A percentile compares a stretch with the other conserved stretches of the same genome.
These are phyloP conservation scores for Penicillium sp. DNA, from an alignment of 2,329 filamentous ascomycete species.

Conservation along the genomic window DNA sequence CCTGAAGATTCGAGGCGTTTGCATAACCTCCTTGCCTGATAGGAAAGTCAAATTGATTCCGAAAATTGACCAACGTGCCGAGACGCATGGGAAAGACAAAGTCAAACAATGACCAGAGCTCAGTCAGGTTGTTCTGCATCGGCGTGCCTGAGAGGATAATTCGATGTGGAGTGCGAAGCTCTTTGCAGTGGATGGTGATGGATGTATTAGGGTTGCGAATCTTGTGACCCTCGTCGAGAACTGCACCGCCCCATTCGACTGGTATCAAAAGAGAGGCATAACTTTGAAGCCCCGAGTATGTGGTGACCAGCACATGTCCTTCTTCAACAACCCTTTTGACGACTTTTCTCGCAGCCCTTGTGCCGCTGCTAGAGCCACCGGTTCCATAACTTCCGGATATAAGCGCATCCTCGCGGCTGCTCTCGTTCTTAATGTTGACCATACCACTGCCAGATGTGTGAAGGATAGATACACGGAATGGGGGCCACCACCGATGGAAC, in stretches of 20 bases:
- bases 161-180: conserved; percentile 85
- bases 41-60: conserved; percentile 89
- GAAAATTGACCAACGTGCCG: conserved; percentile 88
- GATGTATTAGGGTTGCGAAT: conserved; percentile 96
- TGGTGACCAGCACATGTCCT: conserved; percentile 93
- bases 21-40: conserved; percentile 94
- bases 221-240: conserved; percentile 96
- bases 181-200: conserved; percentile 94
- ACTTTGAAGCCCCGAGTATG: conserved; percentile 92
- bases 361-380: conserved; percentile 54
- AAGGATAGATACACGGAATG: conserved; percentile 91
- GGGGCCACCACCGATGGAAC: conserved; percentile 99
- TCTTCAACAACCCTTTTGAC: conserved; percentile 80
- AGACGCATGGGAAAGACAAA: conserved; percentile 97
- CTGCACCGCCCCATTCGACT: conserved; percentile 88
- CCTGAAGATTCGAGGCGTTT: conserved; percentile 90
- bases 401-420: conserved; percentile 66
- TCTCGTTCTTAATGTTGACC: conserved; percentile 73
- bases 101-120: conserved; percentile 96
- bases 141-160: conserved; percentile 95
- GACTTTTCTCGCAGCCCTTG: conserved; percentile 76
- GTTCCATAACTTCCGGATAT: conserved; percentile 59
- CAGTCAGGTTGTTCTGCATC: conserved; percentile 94
- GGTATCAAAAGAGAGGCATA: conserved; percentile 83
- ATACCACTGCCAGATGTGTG: conserved; percentile 97